phyloP scores from a whole-genome alignment of 805 yeast species.

The Candida loeiensis region DNA sequence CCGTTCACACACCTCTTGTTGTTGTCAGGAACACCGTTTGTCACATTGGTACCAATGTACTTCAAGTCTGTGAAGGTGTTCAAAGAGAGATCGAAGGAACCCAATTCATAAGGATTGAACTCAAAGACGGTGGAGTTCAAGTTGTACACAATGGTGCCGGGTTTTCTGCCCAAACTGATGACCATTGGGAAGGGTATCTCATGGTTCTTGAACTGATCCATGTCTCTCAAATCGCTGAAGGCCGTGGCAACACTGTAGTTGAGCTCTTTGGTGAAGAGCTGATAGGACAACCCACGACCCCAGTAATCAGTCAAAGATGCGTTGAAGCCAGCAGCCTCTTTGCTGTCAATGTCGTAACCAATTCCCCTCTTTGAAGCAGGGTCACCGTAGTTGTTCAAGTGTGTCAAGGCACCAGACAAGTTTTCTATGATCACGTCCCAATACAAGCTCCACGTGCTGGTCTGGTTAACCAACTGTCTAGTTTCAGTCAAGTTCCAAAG shows the following conservation, averaged over 20 bases:
- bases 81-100: constrained; percentile 38
- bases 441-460: constrained; percentile 16
- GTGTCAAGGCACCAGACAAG: constrained; percentile 25
- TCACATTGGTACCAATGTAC: constrained; percentile 34
- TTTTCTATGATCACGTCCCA: constrained; percentile 19
- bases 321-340: constrained; percentile 57
- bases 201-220: constrained; percentile 26
- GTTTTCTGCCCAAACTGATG: constrained; percentile 34
- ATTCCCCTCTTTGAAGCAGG: constrained; percentile 35
- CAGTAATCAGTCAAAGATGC: constrained; percentile 73
- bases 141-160: constrained; percentile 27
- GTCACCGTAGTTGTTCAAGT: constrained; percentile 28
- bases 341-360: constrained; percentile 46
- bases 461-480: constrained; percentile 26
- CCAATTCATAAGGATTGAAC: constrained; percentile 42
- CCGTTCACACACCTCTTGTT: constrained; percentile 28
- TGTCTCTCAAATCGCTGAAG: constrained; percentile 33
- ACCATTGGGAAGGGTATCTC: constrained; percentile 42
- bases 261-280: constrained; percentile 42
- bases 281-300: constrained; percentile 74
- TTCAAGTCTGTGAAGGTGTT: constrained; percentile 36
- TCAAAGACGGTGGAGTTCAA: constrained; percentile 38
- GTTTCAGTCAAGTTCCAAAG: constrained; percentile 34
- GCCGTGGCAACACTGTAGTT: constrained; percentile 24
- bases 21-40: constrained; percentile 27